Evolutionary conservation across 495 filamentous ascomycete genomes (phyloP).

Genomic region (Aspergillus biplanus): DNA sequence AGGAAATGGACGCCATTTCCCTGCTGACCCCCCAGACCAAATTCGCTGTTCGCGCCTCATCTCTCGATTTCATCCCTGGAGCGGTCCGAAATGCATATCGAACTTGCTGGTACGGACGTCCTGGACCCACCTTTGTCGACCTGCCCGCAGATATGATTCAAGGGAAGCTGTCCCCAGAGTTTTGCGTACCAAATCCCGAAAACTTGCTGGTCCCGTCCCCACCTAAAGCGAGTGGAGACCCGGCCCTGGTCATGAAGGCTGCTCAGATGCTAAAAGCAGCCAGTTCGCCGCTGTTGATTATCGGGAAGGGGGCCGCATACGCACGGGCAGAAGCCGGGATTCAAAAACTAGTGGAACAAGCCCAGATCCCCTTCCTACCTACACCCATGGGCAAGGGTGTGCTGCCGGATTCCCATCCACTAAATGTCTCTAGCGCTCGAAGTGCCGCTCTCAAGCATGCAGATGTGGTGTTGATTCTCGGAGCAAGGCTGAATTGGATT

Average conservation of each 20-base stretch:
- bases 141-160: slow-evolving; percentile 66
- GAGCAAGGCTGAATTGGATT: slow-evolving; percentile 68
- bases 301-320: slow-evolving; percentile 67
- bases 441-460: slow-evolving; percentile 60
- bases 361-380: slow-evolving; percentile 62
- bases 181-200: slow-evolving; percentile 23
- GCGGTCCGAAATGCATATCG: slow-evolving; percentile 59
- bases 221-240: slow-evolving; percentile 50
- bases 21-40: slow-evolving; percentile 64
- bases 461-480: slow-evolving; percentile 63
- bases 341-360: slow-evolving; percentile 50
- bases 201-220: slow-evolving; percentile 35
- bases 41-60: slow-evolving; percentile 52
- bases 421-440: slow-evolving; percentile 60
- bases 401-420: slow-evolving; percentile 57
- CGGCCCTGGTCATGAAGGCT: slow-evolving; percentile 45
- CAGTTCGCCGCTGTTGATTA: slow-evolving; percentile 57
- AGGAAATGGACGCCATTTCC: slow-evolving; percentile 63
- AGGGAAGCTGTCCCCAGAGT: slow-evolving; percentile 30
- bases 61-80: slow-evolving; percentile 53
- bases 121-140: slow-evolving; percentile 63
- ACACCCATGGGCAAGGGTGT: slow-evolving; percentile 70
- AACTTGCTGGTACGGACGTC: slow-evolving; percentile 59
- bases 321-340: slow-evolving; percentile 55
- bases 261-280: slow-evolving; percentile 53